Percentiles rank a stretch among this genome's conserved stretches.
phyloP scores from a whole-genome alignment of 1,284 basidiomycete species.

The Vanrija pseudolonga region DNA sequence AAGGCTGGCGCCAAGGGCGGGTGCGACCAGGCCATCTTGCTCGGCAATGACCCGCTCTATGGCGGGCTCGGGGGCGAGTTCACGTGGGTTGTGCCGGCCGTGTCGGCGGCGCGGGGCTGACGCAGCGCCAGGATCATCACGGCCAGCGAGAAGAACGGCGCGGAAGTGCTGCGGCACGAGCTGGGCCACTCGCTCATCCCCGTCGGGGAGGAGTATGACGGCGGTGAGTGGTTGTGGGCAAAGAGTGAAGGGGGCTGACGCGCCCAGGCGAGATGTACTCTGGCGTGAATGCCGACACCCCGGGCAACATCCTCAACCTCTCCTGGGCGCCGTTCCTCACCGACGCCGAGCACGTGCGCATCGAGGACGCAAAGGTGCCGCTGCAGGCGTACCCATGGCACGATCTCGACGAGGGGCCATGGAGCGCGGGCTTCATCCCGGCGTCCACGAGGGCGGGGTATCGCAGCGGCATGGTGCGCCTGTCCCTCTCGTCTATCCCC shows the following conservation, averaged over 20 bases:
- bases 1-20: slow-evolving; percentile 53
- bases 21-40: slow-evolving; percentile 73
- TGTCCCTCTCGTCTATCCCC: slow-evolving; percentile 74
- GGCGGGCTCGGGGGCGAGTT: slow-evolving; percentile 79
- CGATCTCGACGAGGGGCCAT: slow-evolving; percentile 53
- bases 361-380: slow-evolving; percentile 71
- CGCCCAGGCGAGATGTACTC: slow-evolving; percentile 61
- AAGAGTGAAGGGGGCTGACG: background rate
- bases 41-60: slow-evolving; percentile 76
- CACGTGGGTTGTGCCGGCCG: slow-evolving; percentile 62
- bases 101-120: background rate
- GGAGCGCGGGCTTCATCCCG: background rate
- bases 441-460: slow-evolving; percentile 53
- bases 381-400: slow-evolving; percentile 66
- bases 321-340: slow-evolving; percentile 72
- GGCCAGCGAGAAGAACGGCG: slow-evolving; percentile 70
- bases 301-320: slow-evolving; percentile 38
- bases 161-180: slow-evolving; percentile 74
- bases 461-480: slow-evolving; percentile 61
- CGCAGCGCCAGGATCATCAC: slow-evolving; percentile 65
- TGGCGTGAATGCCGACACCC: slow-evolving; percentile 61
- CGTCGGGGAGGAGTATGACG: slow-evolving; percentile 83
- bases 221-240: slow-evolving; percentile 46
- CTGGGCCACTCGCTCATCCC: slow-evolving; percentile 58
- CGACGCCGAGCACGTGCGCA: slow-evolving; percentile 46